phyloP scores from a whole-genome alignment of 306 rosid species.

The Carpinus fangiana region DNA sequence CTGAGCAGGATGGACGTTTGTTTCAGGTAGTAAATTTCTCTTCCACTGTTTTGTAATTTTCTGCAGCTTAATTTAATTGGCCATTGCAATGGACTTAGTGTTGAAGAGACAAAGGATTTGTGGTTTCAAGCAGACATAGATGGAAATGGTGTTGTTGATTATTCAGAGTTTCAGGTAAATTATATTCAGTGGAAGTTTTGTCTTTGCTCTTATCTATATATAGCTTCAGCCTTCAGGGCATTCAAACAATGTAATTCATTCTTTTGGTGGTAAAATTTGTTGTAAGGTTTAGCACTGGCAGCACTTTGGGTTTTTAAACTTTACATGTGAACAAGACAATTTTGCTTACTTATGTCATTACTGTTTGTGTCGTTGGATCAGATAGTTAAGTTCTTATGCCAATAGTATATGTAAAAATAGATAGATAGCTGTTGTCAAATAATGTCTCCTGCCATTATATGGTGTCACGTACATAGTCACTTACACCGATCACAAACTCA shows the following conservation, averaged over 20 bases:
- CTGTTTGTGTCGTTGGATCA: neutral
- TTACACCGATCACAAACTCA: neutral
- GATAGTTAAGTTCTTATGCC: neutral
- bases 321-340: neutral
- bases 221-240: constrained; percentile 7
- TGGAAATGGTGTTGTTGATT: constrained; percentile 64
- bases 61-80: constrained; percentile 73
- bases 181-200: constrained; percentile 9
- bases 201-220: neutral
- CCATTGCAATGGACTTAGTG: constrained; percentile 63
- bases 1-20: neutral
- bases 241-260: neutral
- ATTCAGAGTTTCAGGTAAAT: constrained; percentile 64
- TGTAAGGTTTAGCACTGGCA: neutral
- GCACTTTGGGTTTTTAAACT: neutral
- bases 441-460: neutral
- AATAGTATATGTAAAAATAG: neutral
- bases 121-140: constrained; percentile 72
- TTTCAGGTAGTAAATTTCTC: neutral
- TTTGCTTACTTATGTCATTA: neutral
- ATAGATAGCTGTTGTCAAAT: neutral
- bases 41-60: neutral
- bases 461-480: neutral
- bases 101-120: constrained; percentile 63
- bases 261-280: neutral